A percentile compares a stretch with the other conserved stretches of the same genome.
These are phyloP conservation scores for Peniophora sp. DNA, from an alignment of 1,284 basidiomycete genomes.

Conservation along the genomic window DNA sequence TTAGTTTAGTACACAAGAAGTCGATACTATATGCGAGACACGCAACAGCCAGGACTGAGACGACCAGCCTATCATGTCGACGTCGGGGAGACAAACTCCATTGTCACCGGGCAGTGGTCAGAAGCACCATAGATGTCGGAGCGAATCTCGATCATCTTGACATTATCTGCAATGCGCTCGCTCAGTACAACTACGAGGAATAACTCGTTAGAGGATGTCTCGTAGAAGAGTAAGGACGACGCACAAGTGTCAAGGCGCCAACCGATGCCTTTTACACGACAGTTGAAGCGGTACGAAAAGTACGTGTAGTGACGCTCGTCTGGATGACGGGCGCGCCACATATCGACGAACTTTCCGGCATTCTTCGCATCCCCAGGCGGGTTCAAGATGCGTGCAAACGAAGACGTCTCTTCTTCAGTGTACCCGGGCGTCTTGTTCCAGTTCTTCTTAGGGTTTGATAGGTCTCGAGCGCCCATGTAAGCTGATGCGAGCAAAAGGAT, in stretches of 20 bases:
- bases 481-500: not conserved
- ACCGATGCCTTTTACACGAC: constrained; percentile 73
- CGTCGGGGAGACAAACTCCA: constrained; percentile 42
- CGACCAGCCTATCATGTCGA: too few relatives aligned
- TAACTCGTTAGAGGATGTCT: constrained; percentile 1
- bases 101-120: constrained; percentile 74
- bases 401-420: constrained; percentile 70
- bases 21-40: too few relatives aligned
- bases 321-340: constrained; percentile 77
- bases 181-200: constrained; percentile 55
- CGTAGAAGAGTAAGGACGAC: constrained; percentile 18
- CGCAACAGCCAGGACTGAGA: too few relatives aligned
- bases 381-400: constrained; percentile 57
- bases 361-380: constrained; percentile 27
- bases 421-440: constrained; percentile 81
- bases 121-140: constrained; percentile 81
- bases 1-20: too few relatives aligned
- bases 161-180: constrained; percentile 52
- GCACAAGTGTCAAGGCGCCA: constrained; percentile 85
- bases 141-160: constrained; percentile 74
- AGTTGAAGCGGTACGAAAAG: constrained; percentile 80
- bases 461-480: constrained; percentile 32
- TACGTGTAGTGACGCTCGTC: constrained; percentile 71
- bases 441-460: constrained; percentile 57
- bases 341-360: constrained; percentile 58